Evolutionary conservation across 495 filamentous ascomycete genomes (phyloP), one percentile per base, ranked within the genome.

Genomic region (Cercophora newfieldiana): DNA sequence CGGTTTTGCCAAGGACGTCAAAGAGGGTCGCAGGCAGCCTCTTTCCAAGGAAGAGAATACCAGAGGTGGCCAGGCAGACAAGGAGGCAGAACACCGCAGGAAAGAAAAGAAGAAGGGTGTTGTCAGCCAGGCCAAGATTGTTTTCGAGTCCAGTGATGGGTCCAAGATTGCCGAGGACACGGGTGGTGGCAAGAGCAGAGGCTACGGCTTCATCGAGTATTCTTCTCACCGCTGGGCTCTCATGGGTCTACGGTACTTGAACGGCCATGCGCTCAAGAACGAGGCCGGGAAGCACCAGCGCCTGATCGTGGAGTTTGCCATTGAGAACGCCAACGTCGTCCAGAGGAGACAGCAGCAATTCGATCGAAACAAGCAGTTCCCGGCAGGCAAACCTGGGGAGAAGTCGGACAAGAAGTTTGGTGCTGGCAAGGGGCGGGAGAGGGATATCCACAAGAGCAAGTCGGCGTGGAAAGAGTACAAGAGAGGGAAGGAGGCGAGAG

Each of bases 141-240:
- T 97, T 25, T 97, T 94, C 72, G 95, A 99, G 79, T 89, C 89
- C 16, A 83, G 81, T 21, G 87, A 93, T 69, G 93, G 94, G 21
- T 85, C 85, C 65, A 97, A 97, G 80, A 86, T 96, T 8, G 74
- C 81, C 2, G 92, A 96, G 75, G 65, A 68, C 37, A 72, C 68
- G 24, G 82, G 4, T 2, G 37, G 91, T 3, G 93, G 95, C 44
- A 85, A 93, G 72, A 92, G 89, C 68, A 82, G 94, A 71, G 96
- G 95, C 24, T 99, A 99, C 75, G 95, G 96, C 12, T 99, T 99
- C 78, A 90, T 99, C 64, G 95, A 99, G 77, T 99, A 97, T 79
- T 91, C 87, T 65, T 94, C 91, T 30, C 95, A 99, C 70, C 89
- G 95, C 29, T 92, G 90, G 81, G 96, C 96, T 28, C 80, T 99